Percentiles rank a stretch among this genome's conserved stretches.
Evolutionary conservation across 305 asterid genomes (phyloP).

Genomic region (Galium porrigens): DNA sequence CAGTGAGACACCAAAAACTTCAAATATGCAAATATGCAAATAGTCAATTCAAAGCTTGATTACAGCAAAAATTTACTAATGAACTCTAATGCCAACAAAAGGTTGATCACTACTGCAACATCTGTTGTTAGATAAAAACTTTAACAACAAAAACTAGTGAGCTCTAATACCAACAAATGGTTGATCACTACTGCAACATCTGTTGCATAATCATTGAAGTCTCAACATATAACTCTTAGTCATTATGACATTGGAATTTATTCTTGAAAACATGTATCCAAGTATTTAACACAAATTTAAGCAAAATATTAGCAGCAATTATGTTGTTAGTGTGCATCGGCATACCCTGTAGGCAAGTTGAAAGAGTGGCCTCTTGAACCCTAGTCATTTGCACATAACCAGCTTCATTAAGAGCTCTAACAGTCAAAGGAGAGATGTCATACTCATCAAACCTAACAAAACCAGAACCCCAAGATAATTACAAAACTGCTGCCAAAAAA

Average conservation of each 20-base stretch:
- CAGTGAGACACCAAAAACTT: not conserved
- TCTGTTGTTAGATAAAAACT: too few species aligned
- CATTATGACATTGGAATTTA: not conserved
- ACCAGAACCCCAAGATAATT: slow-evolving; percentile 17
- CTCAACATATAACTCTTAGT: not conserved
- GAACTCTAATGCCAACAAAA: too few species aligned
- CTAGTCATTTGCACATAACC: slow-evolving; percentile 79
- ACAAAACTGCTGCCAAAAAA: slow-evolving; percentile 15
- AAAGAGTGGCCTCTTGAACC: slow-evolving; percentile 77
- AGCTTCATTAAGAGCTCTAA: slow-evolving; percentile 63
- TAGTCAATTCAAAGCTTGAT: not conserved
- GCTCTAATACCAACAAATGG: too few species aligned
- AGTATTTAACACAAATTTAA: not conserved
- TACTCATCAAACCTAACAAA: slow-evolving; percentile 75
- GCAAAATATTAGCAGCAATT: slow-evolving; percentile 1
- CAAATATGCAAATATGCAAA: not conserved
- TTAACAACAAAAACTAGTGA: not conserved
- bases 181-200: not conserved
- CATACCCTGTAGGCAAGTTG: slow-evolving; percentile 62
- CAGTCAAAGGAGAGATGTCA: slow-evolving; percentile 51
- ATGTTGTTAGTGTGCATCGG: not conserved
- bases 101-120: not conserved
- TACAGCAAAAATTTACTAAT: not conserved
- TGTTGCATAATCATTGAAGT: not conserved
- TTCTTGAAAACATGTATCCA: not conserved